These are phyloP conservation scores for Pogostemon cablin DNA, from an alignment of 257 asterid genomes.

Conservation along the genomic window DNA sequence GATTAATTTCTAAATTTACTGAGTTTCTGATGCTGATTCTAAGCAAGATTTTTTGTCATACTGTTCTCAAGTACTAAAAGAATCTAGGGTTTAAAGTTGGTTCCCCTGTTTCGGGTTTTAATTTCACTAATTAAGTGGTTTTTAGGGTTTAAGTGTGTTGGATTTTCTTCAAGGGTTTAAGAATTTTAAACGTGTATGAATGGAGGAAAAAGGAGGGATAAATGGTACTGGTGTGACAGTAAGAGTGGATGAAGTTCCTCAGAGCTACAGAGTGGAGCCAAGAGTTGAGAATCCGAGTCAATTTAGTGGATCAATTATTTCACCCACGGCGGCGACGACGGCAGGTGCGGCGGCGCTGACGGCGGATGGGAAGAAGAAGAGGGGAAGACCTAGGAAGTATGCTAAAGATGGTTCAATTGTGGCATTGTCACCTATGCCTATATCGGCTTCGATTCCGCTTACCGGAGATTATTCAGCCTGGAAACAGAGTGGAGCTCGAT, in stretches of 20 bases:
- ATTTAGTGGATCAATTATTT: constrained; percentile 54
- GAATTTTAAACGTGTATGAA: constrained; percentile 45
- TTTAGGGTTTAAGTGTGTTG: constrained; percentile 30
- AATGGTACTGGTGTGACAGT: constrained; percentile 54
- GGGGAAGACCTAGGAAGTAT: constrained; percentile 93
- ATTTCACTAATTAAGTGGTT: constrained; percentile 37
- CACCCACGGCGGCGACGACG: constrained; percentile 40
- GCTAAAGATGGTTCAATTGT: constrained; percentile 60
- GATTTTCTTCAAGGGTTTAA: constrained; percentile 40
- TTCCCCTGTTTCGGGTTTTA: constrained; percentile 9
- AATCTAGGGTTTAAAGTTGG: too few species aligned
- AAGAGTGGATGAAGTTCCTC: constrained; percentile 64
- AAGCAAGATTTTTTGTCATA: constrained; percentile 30
- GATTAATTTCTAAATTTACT: constrained; percentile 41
- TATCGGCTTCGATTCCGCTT: constrained; percentile 91
- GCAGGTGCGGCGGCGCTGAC: constrained; percentile 35
- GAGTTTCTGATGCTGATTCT: constrained; percentile 41
- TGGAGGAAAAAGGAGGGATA: constrained; percentile 76
- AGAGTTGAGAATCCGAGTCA: constrained; percentile 50
- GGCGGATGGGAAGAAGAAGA: constrained; percentile 64
- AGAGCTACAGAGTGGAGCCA: constrained; percentile 61
- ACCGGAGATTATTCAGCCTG: constrained; percentile 72
- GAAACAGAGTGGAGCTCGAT: constrained; percentile 51
- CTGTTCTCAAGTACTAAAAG: too few species aligned
- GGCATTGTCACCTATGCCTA: constrained; percentile 96